Evolutionary conservation across 768 basidiomycete genomes (phyloP).

Genomic region (Russula sp.): DNA sequence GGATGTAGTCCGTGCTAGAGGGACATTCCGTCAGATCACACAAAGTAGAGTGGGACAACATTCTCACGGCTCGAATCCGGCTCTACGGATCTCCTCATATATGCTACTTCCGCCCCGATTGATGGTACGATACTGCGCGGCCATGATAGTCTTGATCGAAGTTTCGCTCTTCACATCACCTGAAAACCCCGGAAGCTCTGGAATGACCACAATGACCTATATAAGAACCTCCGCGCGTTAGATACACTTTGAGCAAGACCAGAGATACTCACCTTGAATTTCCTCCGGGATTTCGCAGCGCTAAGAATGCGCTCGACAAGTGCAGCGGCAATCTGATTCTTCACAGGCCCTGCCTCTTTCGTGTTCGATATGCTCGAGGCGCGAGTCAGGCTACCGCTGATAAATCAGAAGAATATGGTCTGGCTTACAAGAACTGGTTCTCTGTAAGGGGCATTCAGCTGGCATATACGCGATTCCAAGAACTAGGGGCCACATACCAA

Average conservation of each 20-base stretch:
- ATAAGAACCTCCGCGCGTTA: neutral
- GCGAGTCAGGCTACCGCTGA: constrained; percentile 1
- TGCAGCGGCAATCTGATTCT: constrained; percentile 79
- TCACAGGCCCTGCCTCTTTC: constrained; percentile 53
- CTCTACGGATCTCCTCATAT: constrained; percentile 73
- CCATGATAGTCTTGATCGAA: constrained; percentile 77
- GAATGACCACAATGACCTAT: constrained; percentile 81
- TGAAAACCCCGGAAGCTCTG: constrained; percentile 87
- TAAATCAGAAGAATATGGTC: neutral
- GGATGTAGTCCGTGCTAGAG: constrained; percentile 71
- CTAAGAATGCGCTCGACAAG: constrained; percentile 78
- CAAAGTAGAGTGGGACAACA: neutral
- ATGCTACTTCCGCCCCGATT: constrained; percentile 86
- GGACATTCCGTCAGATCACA: neutral
- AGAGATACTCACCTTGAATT: constrained; percentile 59
- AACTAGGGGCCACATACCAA: constrained; percentile 48
- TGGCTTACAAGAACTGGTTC: constrained; percentile 82
- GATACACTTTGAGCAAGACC: neutral
- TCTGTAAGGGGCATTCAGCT: constrained; percentile 32
- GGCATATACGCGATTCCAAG: neutral
- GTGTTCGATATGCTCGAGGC: constrained; percentile 68
- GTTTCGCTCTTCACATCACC: constrained; percentile 68
- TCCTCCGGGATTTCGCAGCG: constrained; percentile 62
- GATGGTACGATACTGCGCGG: constrained; percentile 81
- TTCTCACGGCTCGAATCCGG: constrained; percentile 72